phyloP scores from a whole-genome alignment of 768 basidiomycete genomes.

The Tremella yokohamensis region DNA sequence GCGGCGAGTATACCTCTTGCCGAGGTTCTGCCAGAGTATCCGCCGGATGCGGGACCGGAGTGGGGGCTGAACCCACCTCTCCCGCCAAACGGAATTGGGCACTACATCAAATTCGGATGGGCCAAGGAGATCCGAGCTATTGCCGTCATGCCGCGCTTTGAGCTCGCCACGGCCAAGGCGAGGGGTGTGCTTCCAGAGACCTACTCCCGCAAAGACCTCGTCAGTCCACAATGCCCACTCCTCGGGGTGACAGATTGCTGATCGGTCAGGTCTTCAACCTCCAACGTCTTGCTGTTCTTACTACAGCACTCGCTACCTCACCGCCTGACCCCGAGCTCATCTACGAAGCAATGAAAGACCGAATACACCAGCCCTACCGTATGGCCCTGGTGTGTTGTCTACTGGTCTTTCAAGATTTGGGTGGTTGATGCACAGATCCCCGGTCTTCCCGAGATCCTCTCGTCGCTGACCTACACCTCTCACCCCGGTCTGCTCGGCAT shows the following conservation, averaged over 20 bases:
- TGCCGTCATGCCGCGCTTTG: conserved; percentile 91
- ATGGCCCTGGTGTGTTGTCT: conserved; percentile 65
- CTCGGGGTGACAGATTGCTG: background rate
- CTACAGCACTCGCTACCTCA: conserved; percentile 81
- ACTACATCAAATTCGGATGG: conserved; percentile 88
- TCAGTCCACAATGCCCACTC: conserved; percentile 54
- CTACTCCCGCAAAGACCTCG: conserved; percentile 88
- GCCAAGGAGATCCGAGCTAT: conserved; percentile 78
- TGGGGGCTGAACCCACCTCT: conserved; percentile 87
- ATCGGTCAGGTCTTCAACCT: conserved; percentile 83
- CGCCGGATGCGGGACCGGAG: conserved; percentile 80
- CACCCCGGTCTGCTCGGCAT: conserved; percentile 96
- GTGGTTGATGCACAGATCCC: conserved; percentile 66
- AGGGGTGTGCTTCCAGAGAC: conserved; percentile 76
- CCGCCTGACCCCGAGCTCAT: conserved; percentile 95
- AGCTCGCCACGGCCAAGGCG: conserved; percentile 92
- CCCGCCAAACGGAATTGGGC: conserved; percentile 86
- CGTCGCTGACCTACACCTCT: conserved; percentile 75
- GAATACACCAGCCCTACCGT: conserved; percentile 94
- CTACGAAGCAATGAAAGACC: conserved; percentile 99
- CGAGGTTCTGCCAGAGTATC: conserved; percentile 94
- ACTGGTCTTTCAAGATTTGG: background rate
- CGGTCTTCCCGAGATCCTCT: conserved; percentile 87
- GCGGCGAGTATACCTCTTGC: conserved; percentile 88
- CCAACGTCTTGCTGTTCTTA: conserved; percentile 91